Evolutionary conservation across 1,284 basidiomycete species (phyloP).

Genomic region (Ceratobasidium sp.): DNA sequence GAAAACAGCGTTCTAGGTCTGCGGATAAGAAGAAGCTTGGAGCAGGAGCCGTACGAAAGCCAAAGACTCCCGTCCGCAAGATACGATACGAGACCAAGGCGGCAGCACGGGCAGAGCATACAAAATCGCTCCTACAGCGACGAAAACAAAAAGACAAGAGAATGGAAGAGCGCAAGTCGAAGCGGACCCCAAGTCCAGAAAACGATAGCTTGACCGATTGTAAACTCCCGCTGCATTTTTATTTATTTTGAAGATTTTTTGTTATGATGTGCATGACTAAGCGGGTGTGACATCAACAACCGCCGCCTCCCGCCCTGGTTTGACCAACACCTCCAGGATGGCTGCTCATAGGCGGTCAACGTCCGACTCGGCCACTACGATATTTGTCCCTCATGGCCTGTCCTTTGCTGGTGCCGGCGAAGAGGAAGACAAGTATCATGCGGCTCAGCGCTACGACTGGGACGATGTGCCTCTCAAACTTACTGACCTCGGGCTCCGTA

Average conservation of each 20-base stretch:
- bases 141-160: slow-evolving; percentile 1
- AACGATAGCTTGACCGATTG: neutral
- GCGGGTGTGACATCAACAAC: slow-evolving; percentile 35
- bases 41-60: neutral
- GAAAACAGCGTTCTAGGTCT: slow-evolving; percentile 45
- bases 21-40: slow-evolving; percentile 50
- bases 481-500: slow-evolving; percentile 16
- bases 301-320: neutral
- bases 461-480: slow-evolving; percentile 26
- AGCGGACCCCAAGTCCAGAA: slow-evolving; percentile 1
- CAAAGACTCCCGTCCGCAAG: slow-evolving; percentile 16
- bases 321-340: slow-evolving; percentile 4
- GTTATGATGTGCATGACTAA: slow-evolving; percentile 37
- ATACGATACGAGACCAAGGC: slow-evolving; percentile 69
- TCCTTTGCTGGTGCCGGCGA: slow-evolving; percentile 8
- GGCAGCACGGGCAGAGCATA: slow-evolving; percentile 56
- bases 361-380: slow-evolving; percentile 3
- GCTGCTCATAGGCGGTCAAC: slow-evolving; percentile 22
- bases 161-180: neutral
- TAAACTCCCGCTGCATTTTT: neutral
- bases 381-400: slow-evolving; percentile 13
- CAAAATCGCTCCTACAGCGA: slow-evolving; percentile 8
- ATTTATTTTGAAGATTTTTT: slow-evolving; percentile 26
- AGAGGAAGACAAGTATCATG: slow-evolving; percentile 22
- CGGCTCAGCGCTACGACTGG: slow-evolving; percentile 32